Percentiles rank a stretch among this genome's conserved stretches.
Conservation (phyloP, 2,329 filamentous ascomycete species). For the Cladosporium sp. region DNA sequence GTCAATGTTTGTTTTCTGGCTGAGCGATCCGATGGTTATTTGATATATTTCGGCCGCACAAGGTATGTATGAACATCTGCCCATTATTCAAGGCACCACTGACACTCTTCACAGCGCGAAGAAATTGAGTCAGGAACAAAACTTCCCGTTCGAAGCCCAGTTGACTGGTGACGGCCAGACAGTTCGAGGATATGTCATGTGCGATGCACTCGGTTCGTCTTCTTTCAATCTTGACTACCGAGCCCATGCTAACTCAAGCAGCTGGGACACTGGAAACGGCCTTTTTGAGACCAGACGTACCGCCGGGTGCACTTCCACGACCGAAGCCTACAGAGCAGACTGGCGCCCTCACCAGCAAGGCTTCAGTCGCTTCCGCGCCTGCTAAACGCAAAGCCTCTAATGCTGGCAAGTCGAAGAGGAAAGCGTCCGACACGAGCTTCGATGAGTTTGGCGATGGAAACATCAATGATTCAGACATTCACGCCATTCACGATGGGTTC, state of each 20-base stretch:
- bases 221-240: neutral
- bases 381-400: no score
- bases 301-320: slow-evolving; percentile 40
- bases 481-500: slow-evolving; percentile 41
- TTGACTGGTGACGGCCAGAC: slow-evolving; percentile 52
- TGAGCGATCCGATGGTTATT: slow-evolving; percentile 62
- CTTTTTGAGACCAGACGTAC: slow-evolving; percentile 47
- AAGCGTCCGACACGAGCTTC: neutral
- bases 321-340: slow-evolving; percentile 18
- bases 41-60: slow-evolving; percentile 64
- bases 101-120: slow-evolving; percentile 46
- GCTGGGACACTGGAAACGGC: slow-evolving; percentile 55
- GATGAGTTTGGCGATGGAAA: slow-evolving; percentile 53
- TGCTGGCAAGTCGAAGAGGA: neutral
- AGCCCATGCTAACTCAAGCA: slow-evolving; percentile 23
- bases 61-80: slow-evolving; percentile 40
- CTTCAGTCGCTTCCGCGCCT: no score
- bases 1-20: slow-evolving; percentile 71
- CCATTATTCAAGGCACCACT: slow-evolving; percentile 28
- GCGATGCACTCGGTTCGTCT: slow-evolving; percentile 69
- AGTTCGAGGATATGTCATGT: slow-evolving; percentile 62
- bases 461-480: slow-evolving; percentile 48
- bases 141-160: slow-evolving; percentile 55
- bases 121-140: slow-evolving; percentile 58
- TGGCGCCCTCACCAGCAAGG: no score